A percentile compares a stretch with the other conserved stretches of the same genome.
These are phyloP conservation scores for Sporothrix euskadiensis DNA, from an alignment of 2,329 filamentous ascomycete genomes.

Conservation along the genomic window DNA sequence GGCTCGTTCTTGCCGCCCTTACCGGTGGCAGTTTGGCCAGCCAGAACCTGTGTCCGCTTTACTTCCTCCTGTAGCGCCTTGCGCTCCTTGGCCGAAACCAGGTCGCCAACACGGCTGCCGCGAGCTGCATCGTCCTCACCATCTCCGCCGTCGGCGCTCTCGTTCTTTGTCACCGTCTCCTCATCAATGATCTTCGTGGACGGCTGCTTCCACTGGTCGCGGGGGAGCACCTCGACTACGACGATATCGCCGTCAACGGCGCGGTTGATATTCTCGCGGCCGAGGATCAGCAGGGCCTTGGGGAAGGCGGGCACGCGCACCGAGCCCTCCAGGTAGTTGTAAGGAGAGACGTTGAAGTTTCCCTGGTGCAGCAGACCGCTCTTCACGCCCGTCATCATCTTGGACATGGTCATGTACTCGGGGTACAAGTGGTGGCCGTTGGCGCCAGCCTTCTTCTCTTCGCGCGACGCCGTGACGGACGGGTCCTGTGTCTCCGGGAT, in stretches of 20 bases:
- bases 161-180: slow-evolving; percentile 85
- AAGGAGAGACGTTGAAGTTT: slow-evolving; percentile 92
- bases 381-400: slow-evolving; percentile 91
- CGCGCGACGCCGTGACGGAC: slow-evolving; percentile 55
- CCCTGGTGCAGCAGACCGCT: slow-evolving; percentile 88
- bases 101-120: slow-evolving; percentile 39
- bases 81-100: slow-evolving; percentile 87
- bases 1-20: slow-evolving; percentile 76
- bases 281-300: slow-evolving; percentile 82
- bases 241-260: slow-evolving; percentile 90
- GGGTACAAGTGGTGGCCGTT: slow-evolving; percentile 74
- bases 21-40: slow-evolving; percentile 63
- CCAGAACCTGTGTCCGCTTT: slow-evolving; percentile 76
- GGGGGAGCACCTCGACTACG: slow-evolving; percentile 87
- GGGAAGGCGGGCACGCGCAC: slow-evolving; percentile 89
- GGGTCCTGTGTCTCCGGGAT: slow-evolving; percentile 77
- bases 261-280: slow-evolving; percentile 93
- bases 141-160: slow-evolving; percentile 77
- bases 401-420: slow-evolving; percentile 86
- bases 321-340: slow-evolving; percentile 95
- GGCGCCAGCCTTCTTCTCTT: slow-evolving; percentile 40
- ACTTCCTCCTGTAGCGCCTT: slow-evolving; percentile 89
- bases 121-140: slow-evolving; percentile 58
- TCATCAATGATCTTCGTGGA: slow-evolving; percentile 96
- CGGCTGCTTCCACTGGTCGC: slow-evolving; percentile 95